Evolutionary conservation across 2,329 filamentous ascomycete genomes (phyloP).

Genomic region (Fulvia fulva): DNA sequence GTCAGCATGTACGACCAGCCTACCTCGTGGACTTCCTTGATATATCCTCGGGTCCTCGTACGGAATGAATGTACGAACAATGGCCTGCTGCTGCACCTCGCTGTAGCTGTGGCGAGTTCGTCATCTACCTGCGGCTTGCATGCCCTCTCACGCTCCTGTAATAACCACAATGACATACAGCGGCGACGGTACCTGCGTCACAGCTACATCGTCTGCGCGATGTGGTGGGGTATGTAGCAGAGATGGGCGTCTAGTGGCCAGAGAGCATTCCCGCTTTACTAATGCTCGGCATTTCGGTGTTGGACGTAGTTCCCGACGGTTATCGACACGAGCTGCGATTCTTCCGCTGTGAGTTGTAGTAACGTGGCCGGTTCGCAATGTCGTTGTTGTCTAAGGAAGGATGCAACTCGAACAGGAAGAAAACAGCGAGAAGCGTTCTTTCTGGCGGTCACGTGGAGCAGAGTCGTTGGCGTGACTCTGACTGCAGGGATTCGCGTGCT

Average conservation of each 20-base stretch:
- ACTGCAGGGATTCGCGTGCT: not conserved
- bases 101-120: not conserved
- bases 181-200: not conserved
- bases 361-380: not conserved
- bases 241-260: not conserved
- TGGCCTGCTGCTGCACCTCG: not conserved
- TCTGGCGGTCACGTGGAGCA: no score
- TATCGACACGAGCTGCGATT: not conserved
- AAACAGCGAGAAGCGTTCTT: not conserved
- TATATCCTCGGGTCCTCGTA: not conserved
- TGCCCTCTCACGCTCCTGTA: not conserved
- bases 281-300: not conserved
- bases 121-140: not conserved
- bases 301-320: not conserved
- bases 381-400: not conserved
- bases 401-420: not conserved
- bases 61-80: not conserved
- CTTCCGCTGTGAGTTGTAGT: not conserved
- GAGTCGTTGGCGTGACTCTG: not conserved
- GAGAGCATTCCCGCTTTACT: not conserved
- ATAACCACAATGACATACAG: not conserved
- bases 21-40: not conserved
- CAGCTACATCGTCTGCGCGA: not conserved
- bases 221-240: not conserved
- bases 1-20: not conserved